Percentiles rank a stretch among this genome's conserved stretches.
These are phyloP conservation scores for Prunus mume DNA, from an alignment of 306 rosid species.

Conservation along the genomic window DNA sequence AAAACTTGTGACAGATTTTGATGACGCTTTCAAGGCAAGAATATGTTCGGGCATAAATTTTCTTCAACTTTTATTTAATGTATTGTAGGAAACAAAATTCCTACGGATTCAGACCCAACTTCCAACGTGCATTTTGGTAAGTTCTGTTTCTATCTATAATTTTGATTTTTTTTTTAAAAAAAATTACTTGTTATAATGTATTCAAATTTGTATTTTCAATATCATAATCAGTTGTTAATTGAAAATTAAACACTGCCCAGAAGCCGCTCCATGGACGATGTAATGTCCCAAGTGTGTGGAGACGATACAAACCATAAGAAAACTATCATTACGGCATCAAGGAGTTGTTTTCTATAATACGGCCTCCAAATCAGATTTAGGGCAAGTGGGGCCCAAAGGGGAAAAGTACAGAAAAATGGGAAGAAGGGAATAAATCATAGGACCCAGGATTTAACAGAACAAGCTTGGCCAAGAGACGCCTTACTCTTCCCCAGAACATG, in stretches of 20 bases:
- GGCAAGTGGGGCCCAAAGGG: constrained; percentile 9
- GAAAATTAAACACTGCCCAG: background rate
- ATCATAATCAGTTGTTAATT: too few species aligned
- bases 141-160: too few species aligned
- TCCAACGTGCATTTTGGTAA: too few species aligned
- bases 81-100: too few species aligned
- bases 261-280: background rate
- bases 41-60: too few species aligned
- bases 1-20: too few species aligned
- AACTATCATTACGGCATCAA: constrained; percentile 13
- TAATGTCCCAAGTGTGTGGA: background rate
- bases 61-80: too few species aligned
- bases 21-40: too few species aligned
- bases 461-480: constrained; percentile 8
- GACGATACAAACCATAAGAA: background rate
- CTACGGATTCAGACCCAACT: too few species aligned
- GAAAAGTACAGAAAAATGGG: background rate
- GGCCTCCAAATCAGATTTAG: constrained; percentile 38
- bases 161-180: too few species aligned
- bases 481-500: constrained; percentile 57
- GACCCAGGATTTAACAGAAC: constrained; percentile 14
- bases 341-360: constrained; percentile 18
- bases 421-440: background rate
- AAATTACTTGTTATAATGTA: too few species aligned
- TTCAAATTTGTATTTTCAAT: too few species aligned